phyloP scores from a whole-genome alignment of 148 eudicot species.

The Dysphania ambrosioides region DNA sequence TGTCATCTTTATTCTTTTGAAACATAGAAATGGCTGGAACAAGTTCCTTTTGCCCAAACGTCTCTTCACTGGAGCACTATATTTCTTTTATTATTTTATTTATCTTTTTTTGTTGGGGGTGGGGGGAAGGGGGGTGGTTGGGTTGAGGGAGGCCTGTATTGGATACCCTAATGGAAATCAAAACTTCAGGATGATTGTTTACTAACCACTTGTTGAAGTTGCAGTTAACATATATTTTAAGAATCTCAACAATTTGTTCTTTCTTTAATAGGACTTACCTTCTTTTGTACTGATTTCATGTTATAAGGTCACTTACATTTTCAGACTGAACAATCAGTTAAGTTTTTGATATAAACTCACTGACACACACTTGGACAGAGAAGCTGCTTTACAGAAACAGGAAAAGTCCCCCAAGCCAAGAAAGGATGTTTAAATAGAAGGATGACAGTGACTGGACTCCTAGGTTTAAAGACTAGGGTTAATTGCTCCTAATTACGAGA shows the following conservation, averaged over 20 bases:
- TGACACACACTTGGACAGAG: neutral
- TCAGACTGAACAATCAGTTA: neutral
- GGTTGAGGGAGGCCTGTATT: neutral
- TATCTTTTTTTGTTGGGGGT: too few relatives aligned
- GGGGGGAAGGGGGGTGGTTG: neutral
- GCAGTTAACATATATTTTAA: neutral
- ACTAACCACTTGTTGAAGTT: neutral
- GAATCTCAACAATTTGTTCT: neutral
- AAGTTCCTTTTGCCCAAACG: neutral
- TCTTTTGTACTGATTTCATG: neutral
- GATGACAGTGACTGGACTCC: neutral
- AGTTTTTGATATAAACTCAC: too few relatives aligned
- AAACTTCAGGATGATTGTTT: neutral
- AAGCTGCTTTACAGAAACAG: neutral
- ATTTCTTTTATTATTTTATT: too few relatives aligned
- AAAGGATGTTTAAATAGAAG: neutral
- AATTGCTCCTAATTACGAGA: neutral
- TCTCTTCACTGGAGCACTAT: neutral
- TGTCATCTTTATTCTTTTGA: neutral
- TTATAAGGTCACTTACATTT: neutral
- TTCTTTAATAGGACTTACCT: neutral
- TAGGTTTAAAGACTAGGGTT: neutral
- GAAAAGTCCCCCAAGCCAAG: neutral
- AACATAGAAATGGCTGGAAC: constrained; percentile 6
- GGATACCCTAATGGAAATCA: neutral